A percentile compares a stretch with the other conserved stretches of the same genome.
Conservation (phyloP, 2,329 filamentous ascomycete species). For the Metarhizium anisopliae region DNA sequence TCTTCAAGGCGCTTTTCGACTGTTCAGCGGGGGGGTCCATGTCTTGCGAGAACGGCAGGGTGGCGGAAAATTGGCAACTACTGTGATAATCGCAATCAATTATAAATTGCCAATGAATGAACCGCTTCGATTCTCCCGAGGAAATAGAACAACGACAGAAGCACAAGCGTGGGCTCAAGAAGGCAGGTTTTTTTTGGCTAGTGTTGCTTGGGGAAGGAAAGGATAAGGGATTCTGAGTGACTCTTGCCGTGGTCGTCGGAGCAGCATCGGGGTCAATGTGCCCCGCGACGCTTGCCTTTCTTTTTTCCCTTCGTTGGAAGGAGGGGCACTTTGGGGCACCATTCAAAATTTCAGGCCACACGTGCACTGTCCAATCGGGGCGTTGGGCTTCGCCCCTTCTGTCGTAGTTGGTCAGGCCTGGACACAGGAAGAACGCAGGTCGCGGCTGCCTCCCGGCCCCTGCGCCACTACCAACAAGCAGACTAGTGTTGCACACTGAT, state of each 20-base stretch:
- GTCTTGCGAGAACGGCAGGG: not conserved
- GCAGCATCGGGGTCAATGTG: constrained; percentile 3
- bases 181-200: not conserved
- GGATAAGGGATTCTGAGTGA: constrained; percentile 1
- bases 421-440: not conserved
- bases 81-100: not conserved
- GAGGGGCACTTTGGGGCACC: constrained; percentile 10
- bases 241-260: constrained; percentile 3
- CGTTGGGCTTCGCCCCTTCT: not conserved
- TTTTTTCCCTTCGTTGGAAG: not conserved
- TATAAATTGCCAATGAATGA: not conserved
- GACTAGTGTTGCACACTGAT: not conserved
- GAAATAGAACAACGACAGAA: not conserved
- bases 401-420: not conserved
- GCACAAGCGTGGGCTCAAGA: not conserved
- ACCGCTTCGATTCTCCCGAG: not conserved
- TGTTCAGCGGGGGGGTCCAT: constrained; percentile 25
- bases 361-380: constrained; percentile 11
- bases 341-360: constrained; percentile 10
- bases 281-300: constrained; percentile 9
- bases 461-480: not conserved
- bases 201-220: not conserved
- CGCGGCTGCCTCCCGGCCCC: not conserved
- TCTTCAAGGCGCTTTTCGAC: constrained; percentile 57
- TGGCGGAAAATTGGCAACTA: not conserved